Evolutionary conservation across 345 rosid genomes (phyloP), one percentile per base, ranked within the genome.

Genomic region (Atalantia buxifolia): DNA sequence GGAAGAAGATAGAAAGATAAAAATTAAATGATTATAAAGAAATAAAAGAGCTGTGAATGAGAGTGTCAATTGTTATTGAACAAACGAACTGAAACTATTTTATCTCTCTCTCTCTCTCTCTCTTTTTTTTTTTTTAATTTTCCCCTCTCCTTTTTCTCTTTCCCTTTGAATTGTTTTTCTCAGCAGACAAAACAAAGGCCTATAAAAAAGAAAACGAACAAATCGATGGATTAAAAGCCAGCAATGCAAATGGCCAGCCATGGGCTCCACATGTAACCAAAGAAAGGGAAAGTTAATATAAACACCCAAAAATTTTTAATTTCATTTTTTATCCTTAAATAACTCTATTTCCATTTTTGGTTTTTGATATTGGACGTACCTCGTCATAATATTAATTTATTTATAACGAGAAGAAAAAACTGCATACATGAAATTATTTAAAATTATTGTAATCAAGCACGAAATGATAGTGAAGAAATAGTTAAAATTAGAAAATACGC

Each of bases 171-270:
- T 53, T 81, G 31, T 50, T 22, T 70, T 55, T 68, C 79, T 64
- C 67, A 24, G 83, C 66, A 82, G 78, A 76, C 79, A 77, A 74
- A 78, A 72, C 73, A 72, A 74, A 50, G 75, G 64, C 81, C 76
- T 71, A 66, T 69, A 80, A 87, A 56, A 45, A 71, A 75, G 83
- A 82, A 72, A 82, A 81, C 74, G 66, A 84, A 74, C 84, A 76
- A 80, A 81, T 79, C 73, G 76, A 82, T 82, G 74, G 86, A 80
- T 59, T 60, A 82, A 84, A 74, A 81, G 85, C 85, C 86, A 83
- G 87, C 91, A 83, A 76, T 65, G 88, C 81, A 83, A 27, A 22
- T 78, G 87, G 76, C 61, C 79, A 76, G 40, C 77, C 33, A 30
- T 81, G 87, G 92, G 88, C 83, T 82, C 87, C 89, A 87, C 88